phyloP scores from a whole-genome alignment of 106 monocot genomes.

The Amphibolis antarctica region DNA sequence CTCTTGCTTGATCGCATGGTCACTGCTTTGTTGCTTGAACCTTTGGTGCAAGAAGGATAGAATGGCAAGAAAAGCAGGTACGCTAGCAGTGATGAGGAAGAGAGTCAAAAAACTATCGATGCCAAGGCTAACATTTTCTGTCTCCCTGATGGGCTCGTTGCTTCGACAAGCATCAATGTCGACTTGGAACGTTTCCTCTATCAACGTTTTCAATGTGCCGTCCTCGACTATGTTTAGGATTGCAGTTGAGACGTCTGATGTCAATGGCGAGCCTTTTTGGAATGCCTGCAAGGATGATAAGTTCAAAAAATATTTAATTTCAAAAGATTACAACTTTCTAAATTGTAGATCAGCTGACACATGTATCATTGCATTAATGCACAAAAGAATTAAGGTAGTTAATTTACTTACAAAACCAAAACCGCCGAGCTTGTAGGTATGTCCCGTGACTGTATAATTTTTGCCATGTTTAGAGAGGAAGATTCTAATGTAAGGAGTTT shows the following conservation, averaged over 20 bases:
- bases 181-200: not conserved
- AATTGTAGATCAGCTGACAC: not conserved
- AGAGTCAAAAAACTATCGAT: conserved; percentile 2
- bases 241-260: conserved; percentile 1
- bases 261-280: not conserved
- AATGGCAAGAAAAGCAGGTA: not conserved
- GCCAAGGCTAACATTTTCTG: not conserved
- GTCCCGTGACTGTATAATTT: conserved; percentile 12
- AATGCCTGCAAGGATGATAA: conserved; percentile 1
- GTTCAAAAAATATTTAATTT: not conserved
- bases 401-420: conserved; percentile 8
- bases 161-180: not conserved
- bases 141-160: not conserved
- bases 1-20: too few species aligned
- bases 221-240: not conserved
- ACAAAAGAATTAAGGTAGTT: not conserved
- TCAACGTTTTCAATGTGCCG: not conserved
- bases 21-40: too few species aligned
- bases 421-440: conserved; percentile 1
- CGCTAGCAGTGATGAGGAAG: not conserved
- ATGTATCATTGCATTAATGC: too few species aligned
- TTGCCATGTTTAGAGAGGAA: conserved; percentile 17
- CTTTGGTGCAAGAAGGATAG: too few species aligned
- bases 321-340: not conserved
- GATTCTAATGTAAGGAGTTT: conserved; percentile 15